Base-by-base conservation (phyloP, 495 filamentous ascomycete species). In the Glutinoglossum americanum region DNA sequence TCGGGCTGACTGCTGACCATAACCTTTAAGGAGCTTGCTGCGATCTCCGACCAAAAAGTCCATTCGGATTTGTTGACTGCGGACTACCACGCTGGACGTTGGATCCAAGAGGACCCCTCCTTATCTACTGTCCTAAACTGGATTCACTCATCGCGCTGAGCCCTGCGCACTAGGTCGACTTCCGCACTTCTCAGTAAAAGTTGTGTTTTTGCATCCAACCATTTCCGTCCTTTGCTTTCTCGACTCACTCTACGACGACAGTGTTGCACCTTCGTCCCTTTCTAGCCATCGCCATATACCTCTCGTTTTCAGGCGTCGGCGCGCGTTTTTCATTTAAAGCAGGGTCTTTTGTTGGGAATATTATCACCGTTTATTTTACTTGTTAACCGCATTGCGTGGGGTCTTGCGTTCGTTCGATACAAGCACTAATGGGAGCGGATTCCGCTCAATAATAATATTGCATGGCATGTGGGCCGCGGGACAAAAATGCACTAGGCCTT, bases 31-130 rank as follows among this genome's bases (percentile, higher is more conserved):
- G 85, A 88, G 61, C 72, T 87, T 33, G 74, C 76, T 8, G 73
- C 71, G 48, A 74, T 88, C 65, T 84, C 80, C 26, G 81, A 87
- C 59, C 77, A 85, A 56, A 65, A 74, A 49, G 74, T 87, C 60
- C 75, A 82, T 62, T 68, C 76, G 57, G 79, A 82, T 57, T 76
- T 89, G 53, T 76, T 78, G 47, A 68, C 70, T 26, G 77, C 77
- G 25, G 85, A 89, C 64, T 65, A 75, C 54, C 70, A 73, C 60
- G 78, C 83, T 71, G 81, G 81, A 55, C 78, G 81, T 71, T 89
- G 84, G 84, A 80, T 81, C 58, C 69, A 71, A 51, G 85, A 88
- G 60, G 85, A 89, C 66, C 85, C 85, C 2, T 65, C 72, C 21
- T 59, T 78, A 60, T 63, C 66, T 33, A 58, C 61, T 11, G 72